These are phyloP conservation scores for Trebouxia sp. DNA, from an alignment of 139 green algal genomes.

Conservation along the genomic window DNA sequence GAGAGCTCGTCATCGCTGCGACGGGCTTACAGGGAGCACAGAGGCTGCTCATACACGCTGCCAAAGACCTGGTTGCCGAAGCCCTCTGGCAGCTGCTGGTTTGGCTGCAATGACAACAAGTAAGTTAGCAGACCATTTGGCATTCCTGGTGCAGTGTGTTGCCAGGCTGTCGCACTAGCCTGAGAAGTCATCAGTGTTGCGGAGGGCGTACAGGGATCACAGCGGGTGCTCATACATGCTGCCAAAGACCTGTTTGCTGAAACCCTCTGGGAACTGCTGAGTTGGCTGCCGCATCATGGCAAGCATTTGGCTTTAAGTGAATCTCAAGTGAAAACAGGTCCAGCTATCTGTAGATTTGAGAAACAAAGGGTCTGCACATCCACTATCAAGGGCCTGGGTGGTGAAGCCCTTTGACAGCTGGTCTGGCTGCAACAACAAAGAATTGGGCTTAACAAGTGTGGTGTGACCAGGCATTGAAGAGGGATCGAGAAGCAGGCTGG, in stretches of 20 bases:
- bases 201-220: constrained; percentile 24
- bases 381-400: constrained; percentile 17
- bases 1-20: constrained; percentile 14
- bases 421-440: neutral
- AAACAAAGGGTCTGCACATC: constrained; percentile 31
- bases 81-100: neutral
- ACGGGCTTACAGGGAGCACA: constrained; percentile 29
- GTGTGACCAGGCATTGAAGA: too few relatives aligned
- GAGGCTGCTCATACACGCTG: constrained; percentile 25
- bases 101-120: neutral
- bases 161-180: neutral
- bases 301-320: too few relatives aligned
- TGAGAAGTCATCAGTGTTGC: constrained; percentile 19
- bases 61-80: constrained; percentile 30
- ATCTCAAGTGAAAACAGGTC: neutral
- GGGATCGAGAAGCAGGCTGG: too few relatives aligned
- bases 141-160: neutral
- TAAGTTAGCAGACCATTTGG: neutral
- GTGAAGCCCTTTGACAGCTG: constrained; percentile 18
- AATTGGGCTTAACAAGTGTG: neutral
- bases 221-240: constrained; percentile 29
- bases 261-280: neutral
- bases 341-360: neutral
- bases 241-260: constrained; percentile 27
- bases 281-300: too few relatives aligned